Evolutionary conservation across 2,329 filamentous ascomycete species (phyloP).

Genomic region (Mariannaea sp.): DNA sequence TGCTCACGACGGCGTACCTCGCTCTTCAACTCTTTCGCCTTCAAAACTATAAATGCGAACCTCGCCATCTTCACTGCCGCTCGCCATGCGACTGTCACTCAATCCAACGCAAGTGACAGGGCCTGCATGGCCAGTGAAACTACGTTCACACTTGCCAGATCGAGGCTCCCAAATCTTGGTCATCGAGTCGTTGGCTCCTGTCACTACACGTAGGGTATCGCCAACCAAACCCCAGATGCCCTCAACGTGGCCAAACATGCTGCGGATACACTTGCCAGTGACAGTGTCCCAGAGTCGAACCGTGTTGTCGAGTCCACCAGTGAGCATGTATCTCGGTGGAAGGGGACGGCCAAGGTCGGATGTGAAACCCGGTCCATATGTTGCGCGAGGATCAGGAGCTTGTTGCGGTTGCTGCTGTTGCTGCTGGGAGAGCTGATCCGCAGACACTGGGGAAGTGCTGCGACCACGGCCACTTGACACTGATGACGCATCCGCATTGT

Average conservation of each 20-base stretch:
- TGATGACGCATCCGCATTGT: conserved; percentile 60
- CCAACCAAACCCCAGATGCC: conserved; percentile 93
- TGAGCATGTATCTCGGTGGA: conserved; percentile 90
- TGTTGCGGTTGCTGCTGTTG: conserved; percentile 17
- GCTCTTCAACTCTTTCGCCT: conserved; percentile 54
- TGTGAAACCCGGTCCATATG: conserved; percentile 67
- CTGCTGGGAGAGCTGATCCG: too few relatives aligned
- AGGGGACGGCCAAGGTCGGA: conserved; percentile 65
- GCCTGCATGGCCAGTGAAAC: conserved; percentile 86
- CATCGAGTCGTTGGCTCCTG: conserved; percentile 90
- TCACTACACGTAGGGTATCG: conserved; percentile 85
- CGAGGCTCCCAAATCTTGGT: conserved; percentile 93
- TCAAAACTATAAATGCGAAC: conserved; percentile 83
- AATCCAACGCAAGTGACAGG: conserved; percentile 93
- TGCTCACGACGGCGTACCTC: conserved; percentile 54
- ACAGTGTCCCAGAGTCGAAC: conserved; percentile 91
- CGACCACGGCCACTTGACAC: conserved; percentile 54
- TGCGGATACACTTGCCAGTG: conserved; percentile 81
- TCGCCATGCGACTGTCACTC: conserved; percentile 87
- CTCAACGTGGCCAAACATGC: conserved; percentile 96
- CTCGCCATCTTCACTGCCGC: conserved; percentile 91
- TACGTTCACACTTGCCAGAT: conserved; percentile 88
- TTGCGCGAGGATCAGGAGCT: conserved; percentile 53
- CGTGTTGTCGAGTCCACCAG: conserved; percentile 87
- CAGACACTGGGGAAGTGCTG: conserved; percentile 47